Evolutionary conservation across 495 filamentous ascomycete species (phyloP).

Genomic region (Hypoxylon fuscum): DNA sequence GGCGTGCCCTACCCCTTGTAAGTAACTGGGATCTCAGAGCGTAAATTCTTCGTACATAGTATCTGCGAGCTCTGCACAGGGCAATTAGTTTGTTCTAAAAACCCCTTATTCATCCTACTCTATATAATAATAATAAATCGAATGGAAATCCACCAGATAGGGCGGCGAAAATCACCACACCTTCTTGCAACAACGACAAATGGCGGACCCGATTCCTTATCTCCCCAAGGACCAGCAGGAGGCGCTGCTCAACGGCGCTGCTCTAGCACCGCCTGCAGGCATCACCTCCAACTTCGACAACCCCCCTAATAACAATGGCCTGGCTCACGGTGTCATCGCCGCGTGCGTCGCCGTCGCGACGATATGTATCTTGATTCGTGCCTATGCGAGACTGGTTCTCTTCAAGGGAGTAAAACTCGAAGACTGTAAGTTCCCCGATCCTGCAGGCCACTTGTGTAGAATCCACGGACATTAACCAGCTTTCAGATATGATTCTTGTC

Average conservation of each 20-base stretch:
- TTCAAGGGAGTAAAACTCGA: conserved; percentile 31
- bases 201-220: conserved; percentile 28
- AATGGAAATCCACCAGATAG: background rate
- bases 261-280: conserved; percentile 37
- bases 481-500: conserved; percentile 30
- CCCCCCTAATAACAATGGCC: conserved; percentile 40
- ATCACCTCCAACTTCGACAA: conserved; percentile 36
- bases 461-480: conserved; percentile 1
- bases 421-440: conserved; percentile 25
- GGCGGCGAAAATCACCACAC: conserved; percentile 14
- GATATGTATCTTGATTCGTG: conserved; percentile 30
- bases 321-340: conserved; percentile 30
- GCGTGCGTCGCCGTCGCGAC: conserved; percentile 29
- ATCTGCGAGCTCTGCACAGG: conserved; percentile 2
- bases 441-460: background rate
- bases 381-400: conserved; percentile 29
- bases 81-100: too few species aligned
- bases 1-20: conserved; percentile 9
- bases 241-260: conserved; percentile 34
- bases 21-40: conserved; percentile 7
- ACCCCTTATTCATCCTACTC: conserved; percentile 11
- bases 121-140: conserved; percentile 22
- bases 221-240: conserved; percentile 32
- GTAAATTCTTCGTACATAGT: conserved; percentile 1
- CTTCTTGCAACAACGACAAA: conserved; percentile 17